Evolutionary conservation across 768 basidiomycete species (phyloP).

Genomic region (Tylopilus subfusipes): DNA sequence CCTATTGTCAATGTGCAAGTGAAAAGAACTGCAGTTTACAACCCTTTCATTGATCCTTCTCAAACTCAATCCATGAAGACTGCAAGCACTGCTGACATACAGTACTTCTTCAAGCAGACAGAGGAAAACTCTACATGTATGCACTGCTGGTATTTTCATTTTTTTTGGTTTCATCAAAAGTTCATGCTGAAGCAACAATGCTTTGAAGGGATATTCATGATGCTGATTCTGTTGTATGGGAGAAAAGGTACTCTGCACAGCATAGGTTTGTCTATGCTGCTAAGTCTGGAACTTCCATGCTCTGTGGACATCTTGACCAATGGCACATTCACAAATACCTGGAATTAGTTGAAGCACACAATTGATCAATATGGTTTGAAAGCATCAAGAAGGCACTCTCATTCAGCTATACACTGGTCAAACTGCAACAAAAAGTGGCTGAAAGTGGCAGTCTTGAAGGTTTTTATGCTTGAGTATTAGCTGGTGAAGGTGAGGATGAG

Average conservation of each 20-base stretch:
- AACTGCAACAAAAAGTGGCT: background rate
- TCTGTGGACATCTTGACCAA: background rate
- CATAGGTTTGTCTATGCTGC: background rate
- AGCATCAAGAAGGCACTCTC: background rate
- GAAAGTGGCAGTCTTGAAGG: background rate
- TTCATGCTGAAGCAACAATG: background rate
- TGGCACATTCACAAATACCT: background rate
- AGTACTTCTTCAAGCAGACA: background rate
- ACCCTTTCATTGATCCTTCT: background rate
- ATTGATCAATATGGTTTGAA: background rate
- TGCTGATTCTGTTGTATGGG: no score
- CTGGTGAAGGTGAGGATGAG: no score
- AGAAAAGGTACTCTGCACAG: background rate
- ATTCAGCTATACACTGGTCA: background rate
- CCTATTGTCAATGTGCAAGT: background rate
- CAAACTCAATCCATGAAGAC: background rate
- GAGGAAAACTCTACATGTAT: background rate
- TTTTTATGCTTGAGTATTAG: background rate
- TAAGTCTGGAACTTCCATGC: background rate
- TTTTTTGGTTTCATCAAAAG: background rate
- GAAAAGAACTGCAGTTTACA: background rate
- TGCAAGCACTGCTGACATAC: background rate
- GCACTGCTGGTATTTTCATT: background rate
- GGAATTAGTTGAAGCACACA: background rate
- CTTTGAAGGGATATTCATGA: background rate